Percentiles rank a stretch among this genome's conserved stretches.
Conservation (phyloP, 1,284 basidiomycete genomes). For the Ceratobasidium sp. region DNA sequence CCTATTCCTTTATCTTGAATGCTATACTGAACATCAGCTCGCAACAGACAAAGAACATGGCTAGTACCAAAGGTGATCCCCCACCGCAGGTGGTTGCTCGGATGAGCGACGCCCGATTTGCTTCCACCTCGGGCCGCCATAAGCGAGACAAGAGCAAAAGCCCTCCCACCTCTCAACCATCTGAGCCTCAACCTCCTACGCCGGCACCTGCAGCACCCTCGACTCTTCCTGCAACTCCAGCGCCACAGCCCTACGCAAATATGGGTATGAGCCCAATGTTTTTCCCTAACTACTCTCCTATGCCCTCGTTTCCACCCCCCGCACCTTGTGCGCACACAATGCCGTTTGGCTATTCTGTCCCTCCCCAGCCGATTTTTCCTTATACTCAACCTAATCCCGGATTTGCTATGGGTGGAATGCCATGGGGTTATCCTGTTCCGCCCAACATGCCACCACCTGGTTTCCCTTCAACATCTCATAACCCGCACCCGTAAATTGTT, state of each 20-base stretch:
- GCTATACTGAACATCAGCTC: background rate
- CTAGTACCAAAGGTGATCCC: background rate
- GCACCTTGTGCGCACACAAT: background rate
- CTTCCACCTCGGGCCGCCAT: background rate
- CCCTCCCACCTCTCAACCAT: background rate
- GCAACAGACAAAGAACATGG: background rate
- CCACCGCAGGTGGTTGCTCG: background rate
- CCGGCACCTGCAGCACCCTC: background rate
- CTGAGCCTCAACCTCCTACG: too few relatives aligned
- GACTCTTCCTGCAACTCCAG: background rate
- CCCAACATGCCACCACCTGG: background rate
- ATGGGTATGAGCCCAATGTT: background rate
- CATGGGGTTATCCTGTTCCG: background rate
- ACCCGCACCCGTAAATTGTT: too few relatives aligned
- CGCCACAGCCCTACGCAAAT: background rate
- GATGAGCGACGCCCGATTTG: background rate
- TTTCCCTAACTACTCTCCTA: background rate
- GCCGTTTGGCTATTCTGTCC: background rate
- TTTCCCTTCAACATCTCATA: too few relatives aligned
- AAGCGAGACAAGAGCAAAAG: background rate
- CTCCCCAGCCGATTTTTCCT: background rate
- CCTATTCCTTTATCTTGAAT: background rate
- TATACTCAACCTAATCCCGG: background rate
- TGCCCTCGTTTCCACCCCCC: background rate
- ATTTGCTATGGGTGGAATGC: conserved; percentile 26